Conservation (phyloP, 164 flowering plant species). For the Vitis rupestris region DNA sequence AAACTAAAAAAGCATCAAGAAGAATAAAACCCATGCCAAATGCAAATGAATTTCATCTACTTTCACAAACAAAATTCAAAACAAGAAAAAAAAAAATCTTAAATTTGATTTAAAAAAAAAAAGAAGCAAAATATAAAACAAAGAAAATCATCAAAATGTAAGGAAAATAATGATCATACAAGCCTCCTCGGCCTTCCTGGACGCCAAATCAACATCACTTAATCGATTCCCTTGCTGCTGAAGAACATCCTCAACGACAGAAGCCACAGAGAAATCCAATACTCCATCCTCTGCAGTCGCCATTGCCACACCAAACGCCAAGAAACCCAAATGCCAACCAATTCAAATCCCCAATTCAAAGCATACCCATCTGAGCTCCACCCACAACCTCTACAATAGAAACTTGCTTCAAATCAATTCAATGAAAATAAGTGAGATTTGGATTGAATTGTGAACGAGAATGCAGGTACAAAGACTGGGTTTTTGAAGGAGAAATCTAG, state of each 20-base stretch:
- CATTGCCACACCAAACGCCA: conserved; percentile 20
- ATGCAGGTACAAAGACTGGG: not conserved
- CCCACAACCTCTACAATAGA: too few species aligned
- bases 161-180: conserved; percentile 33
- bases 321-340: not conserved
- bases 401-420: not conserved
- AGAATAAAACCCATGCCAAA: too few species aligned
- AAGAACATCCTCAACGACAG: conserved; percentile 70
- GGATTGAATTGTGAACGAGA: not conserved
- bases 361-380: not conserved
- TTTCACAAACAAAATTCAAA: not conserved
- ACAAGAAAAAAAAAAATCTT: not conserved
- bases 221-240: conserved; percentile 45
- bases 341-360: not conserved
- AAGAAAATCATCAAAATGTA: not conserved
- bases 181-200: conserved; percentile 68
- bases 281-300: conserved; percentile 39
- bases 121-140: not conserved
- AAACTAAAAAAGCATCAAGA: too few species aligned
- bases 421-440: not conserved
- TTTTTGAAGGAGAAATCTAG: not conserved
- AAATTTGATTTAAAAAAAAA: not conserved
- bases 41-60: too few species aligned
- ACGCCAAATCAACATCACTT: conserved; percentile 43
- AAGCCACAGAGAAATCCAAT: conserved; percentile 47